Conservation (phyloP, 768 basidiomycete species). For the Cystobasidiopsis lactophilus region DNA sequence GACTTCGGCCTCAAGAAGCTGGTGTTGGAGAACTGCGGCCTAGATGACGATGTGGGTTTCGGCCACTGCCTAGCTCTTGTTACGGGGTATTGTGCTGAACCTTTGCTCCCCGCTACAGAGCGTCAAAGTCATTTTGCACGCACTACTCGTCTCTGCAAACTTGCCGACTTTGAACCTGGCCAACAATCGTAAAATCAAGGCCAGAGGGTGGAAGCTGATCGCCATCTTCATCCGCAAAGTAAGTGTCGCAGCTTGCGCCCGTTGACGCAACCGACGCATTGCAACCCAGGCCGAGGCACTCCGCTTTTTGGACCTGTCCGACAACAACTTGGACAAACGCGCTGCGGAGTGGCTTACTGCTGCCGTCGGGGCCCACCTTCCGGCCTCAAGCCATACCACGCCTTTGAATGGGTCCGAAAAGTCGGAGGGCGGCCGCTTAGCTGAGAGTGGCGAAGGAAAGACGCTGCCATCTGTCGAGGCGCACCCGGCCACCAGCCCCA, state of each 20-base stretch:
- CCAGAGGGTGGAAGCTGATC: constrained; percentile 50
- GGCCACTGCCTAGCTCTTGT: neutral
- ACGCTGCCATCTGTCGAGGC: too few species aligned
- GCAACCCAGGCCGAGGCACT: constrained; percentile 42
- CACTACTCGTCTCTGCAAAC: constrained; percentile 59
- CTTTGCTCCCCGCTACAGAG: constrained; percentile 29
- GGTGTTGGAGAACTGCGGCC: constrained; percentile 61
- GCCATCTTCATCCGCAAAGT: constrained; percentile 63
- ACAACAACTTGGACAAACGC: constrained; percentile 63
- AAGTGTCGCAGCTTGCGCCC: constrained; percentile 10
- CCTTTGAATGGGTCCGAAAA: too few species aligned
- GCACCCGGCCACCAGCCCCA: neutral
- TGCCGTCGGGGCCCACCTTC: constrained; percentile 31
- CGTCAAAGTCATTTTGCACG: constrained; percentile 72
- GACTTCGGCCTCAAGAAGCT: constrained; percentile 83
- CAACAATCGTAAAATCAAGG: constrained; percentile 61
- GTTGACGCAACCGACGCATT: neutral
- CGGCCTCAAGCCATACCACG: constrained; percentile 4
- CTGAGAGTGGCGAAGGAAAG: too few species aligned
- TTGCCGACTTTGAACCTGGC: constrained; percentile 66
- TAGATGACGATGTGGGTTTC: constrained; percentile 51
- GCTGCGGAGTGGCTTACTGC: constrained; percentile 58
- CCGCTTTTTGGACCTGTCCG: constrained; percentile 74
- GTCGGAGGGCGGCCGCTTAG: too few species aligned
- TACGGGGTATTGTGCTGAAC: neutral